A percentile compares a stretch with the other conserved stretches of the same genome.
phyloP scores from a whole-genome alignment of 306 rosid species.

The Crotalaria pallida region DNA sequence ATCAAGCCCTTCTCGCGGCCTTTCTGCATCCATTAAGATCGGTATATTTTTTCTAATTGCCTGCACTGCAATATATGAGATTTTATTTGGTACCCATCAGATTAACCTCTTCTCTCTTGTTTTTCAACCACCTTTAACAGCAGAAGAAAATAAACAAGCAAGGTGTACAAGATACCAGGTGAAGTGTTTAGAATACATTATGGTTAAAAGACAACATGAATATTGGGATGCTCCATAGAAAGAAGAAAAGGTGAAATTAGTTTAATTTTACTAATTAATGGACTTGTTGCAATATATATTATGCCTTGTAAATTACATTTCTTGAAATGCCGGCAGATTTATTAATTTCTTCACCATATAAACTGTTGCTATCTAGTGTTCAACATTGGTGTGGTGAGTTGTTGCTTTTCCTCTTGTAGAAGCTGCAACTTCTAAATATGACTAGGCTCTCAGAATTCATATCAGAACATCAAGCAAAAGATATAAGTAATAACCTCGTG shows the following conservation, averaged over 20 bases:
- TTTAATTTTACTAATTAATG: not conserved
- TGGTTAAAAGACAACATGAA: not conserved
- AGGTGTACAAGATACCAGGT: not conserved
- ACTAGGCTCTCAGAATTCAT: not conserved
- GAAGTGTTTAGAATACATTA: not conserved
- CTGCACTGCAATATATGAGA: slow-evolving; percentile 48
- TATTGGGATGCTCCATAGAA: not conserved
- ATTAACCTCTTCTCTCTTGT: slow-evolving; percentile 14
- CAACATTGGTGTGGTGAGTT: not conserved
- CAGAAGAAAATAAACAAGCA: slow-evolving; percentile 3
- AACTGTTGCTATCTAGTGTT: not conserved
- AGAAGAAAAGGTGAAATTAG: not conserved
- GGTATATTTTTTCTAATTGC: slow-evolving; percentile 70
- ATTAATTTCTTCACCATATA: not conserved
- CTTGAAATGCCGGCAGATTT: not conserved
- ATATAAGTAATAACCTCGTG: slow-evolving; percentile 52
- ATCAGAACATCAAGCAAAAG: not conserved
- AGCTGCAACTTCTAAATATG: slow-evolving; percentile 7
- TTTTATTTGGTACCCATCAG: slow-evolving; percentile 30
- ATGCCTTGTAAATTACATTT: not conserved
- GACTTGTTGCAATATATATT: not conserved
- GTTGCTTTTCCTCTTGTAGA: not conserved
- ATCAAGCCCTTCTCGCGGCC: slow-evolving; percentile 80
- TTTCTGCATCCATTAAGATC: slow-evolving; percentile 82
- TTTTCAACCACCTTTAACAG: not conserved